Evolutionary conservation across 805 yeast species (phyloP).

Genomic region (Helenozyma rhizophorensis): DNA sequence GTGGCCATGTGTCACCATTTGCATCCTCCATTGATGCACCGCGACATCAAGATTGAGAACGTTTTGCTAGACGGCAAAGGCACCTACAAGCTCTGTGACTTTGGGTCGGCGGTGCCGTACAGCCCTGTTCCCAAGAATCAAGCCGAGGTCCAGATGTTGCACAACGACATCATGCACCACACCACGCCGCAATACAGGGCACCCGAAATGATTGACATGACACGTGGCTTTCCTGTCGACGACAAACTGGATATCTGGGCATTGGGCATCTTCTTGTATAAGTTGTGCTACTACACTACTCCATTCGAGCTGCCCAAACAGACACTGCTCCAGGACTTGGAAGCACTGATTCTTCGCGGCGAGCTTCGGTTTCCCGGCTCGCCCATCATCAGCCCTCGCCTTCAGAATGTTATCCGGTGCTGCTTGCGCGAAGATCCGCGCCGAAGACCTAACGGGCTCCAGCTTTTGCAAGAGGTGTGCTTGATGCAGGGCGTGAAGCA

Average conservation of each 20-base stretch:
- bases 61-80: conserved; percentile 59
- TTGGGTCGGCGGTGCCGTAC: conserved; percentile 72
- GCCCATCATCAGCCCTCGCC: conserved; percentile 49
- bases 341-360: conserved; percentile 55
- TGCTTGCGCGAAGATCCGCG: conserved; percentile 63
- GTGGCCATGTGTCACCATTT: conserved; percentile 76
- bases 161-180: conserved; percentile 68
- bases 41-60: conserved; percentile 82
- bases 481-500: conserved; percentile 48
- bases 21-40: conserved; percentile 65
- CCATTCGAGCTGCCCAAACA: conserved; percentile 63
- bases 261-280: conserved; percentile 70
- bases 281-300: conserved; percentile 75
- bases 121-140: conserved; percentile 58
- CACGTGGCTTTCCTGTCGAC: conserved; percentile 65
- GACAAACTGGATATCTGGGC: conserved; percentile 89
- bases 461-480: conserved; percentile 64
- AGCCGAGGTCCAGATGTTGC: conserved; percentile 55
- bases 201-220: conserved; percentile 79
- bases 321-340: conserved; percentile 38
- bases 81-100: conserved; percentile 70
- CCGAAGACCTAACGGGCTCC: conserved; percentile 69
- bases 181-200: conserved; percentile 84
- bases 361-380: conserved; percentile 40
- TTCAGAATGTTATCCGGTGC: conserved; percentile 60